These are phyloP conservation scores for Inosperma sp. DNA, from an alignment of 768 basidiomycete genomes.

Conservation along the genomic window DNA sequence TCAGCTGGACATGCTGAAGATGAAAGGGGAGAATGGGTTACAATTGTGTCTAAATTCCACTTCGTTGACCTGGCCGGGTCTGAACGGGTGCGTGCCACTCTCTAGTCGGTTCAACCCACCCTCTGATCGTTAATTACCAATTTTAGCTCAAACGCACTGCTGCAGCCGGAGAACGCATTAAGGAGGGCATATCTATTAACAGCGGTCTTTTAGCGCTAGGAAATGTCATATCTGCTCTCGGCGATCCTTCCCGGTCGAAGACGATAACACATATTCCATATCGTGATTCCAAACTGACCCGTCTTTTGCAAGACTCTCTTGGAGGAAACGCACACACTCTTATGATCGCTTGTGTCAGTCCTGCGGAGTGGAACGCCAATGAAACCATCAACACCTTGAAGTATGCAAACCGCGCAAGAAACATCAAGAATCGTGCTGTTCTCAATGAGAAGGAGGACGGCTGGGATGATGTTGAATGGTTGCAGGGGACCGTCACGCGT, in stretches of 20 bases:
- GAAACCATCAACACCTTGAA: constrained; percentile 96
- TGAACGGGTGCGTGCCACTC: constrained; percentile 64
- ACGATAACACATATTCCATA: constrained; percentile 92
- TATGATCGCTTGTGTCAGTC: constrained; percentile 98
- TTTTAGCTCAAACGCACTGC: constrained; percentile 89
- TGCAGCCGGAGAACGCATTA: constrained; percentile 92
- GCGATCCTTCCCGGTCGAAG: constrained; percentile 85
- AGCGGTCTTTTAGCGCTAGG: constrained; percentile 93
- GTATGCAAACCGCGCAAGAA: constrained; percentile 94
- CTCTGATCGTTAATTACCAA: constrained; percentile 5
- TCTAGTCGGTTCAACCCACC: not conserved
- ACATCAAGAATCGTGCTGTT: constrained; percentile 93
- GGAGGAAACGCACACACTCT: constrained; percentile 97
- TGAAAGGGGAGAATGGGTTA: constrained; percentile 80
- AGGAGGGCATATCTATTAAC: constrained; percentile 99
- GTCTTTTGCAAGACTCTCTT: constrained; percentile 91
- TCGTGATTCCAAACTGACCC: constrained; percentile 96
- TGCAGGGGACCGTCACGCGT: constrained; percentile 81
- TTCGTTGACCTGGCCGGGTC: constrained; percentile 98
- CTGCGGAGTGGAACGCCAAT: constrained; percentile 89
- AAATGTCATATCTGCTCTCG: constrained; percentile 97
- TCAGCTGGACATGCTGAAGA: constrained; percentile 35
- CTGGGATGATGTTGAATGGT: constrained; percentile 97
- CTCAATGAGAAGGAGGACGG: constrained; percentile 95
- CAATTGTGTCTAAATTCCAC: constrained; percentile 93